These are phyloP conservation scores for Zygoascus meyerae DNA, from an alignment of 1,139 yeast species.

Conservation along the genomic window DNA sequence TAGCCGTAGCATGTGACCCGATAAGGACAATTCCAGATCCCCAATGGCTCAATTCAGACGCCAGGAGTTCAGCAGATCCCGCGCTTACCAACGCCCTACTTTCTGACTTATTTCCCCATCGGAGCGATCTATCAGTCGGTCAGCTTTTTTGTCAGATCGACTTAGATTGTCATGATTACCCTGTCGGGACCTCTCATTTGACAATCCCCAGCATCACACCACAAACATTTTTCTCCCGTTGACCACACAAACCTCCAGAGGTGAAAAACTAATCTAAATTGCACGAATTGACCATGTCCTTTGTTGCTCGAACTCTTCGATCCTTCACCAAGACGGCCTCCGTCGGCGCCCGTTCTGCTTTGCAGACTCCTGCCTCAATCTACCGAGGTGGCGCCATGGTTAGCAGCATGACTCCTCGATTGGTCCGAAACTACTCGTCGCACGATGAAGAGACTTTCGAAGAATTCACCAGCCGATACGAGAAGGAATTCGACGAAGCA, in stretches of 20 bases:
- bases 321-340: conserved; percentile 1
- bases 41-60: too few species aligned
- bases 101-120: too few species aligned
- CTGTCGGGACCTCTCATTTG: conserved; percentile 3
- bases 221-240: not conserved
- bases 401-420: conserved; percentile 2
- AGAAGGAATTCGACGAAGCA: conserved; percentile 95
- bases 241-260: conserved; percentile 1
- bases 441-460: conserved; percentile 89
- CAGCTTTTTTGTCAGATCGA: not conserved
- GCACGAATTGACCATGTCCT: conserved; percentile 1
- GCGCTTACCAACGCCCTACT: too few species aligned
- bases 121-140: not conserved
- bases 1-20: too few species aligned
- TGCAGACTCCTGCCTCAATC: conserved; percentile 2
- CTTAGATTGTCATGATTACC: not conserved
- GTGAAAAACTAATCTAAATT: not conserved
- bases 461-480: conserved; percentile 83
- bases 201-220: not conserved
- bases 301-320: conserved; percentile 6
- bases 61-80: too few species aligned
- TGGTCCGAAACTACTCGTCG: conserved; percentile 60
- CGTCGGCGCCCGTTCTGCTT: not conserved
- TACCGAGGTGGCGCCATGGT: not conserved
- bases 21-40: too few species aligned